Base-by-base conservation (phyloP, 2,329 filamentous ascomycete species). In the Neocatenulostroma microsporum region DNA sequence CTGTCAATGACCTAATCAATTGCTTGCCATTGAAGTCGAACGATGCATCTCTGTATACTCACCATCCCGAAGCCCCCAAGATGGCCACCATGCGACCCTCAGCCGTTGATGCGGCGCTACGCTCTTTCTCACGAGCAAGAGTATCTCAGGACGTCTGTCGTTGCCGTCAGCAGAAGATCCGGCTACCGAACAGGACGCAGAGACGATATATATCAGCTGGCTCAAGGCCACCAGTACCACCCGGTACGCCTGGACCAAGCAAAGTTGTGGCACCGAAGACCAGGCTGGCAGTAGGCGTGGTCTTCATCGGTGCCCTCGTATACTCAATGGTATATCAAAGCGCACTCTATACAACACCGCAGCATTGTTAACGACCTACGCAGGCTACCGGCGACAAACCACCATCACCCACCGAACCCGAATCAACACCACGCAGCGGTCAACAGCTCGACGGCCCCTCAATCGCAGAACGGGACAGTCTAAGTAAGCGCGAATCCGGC, bases 401-500 rank as follows among this genome's bases (percentile, higher is more conserved):
- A 28, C 35, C 38, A n/a, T 11, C 30, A 11, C n/a, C 75, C 27
- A 5, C 33, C 3, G 23, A 41, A 12, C 15, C 26, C 14, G 18
- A 25, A 6, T n/a, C 23, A n/a, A 8, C 24, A 4, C 25, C 34
- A 4, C 34, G 34, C 13, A 34, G 42, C 12, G 48, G 45, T 3
- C 49, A 62, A 39, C 55, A 67, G 48, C 55, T 63, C 54, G 82
- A 88, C 51, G 56, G 66, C 30, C 72, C 83, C 20, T 75, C 82
- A 26, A 84, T 95, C 49, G 87, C 86, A 52, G 84, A 94, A 57
- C 78, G 84, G 53, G 91, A 96, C 62, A 78, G 76, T 46, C 72
- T 86, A 44, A 74, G 77, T 49, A 94, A 91, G 64, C 80, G 82
- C 44, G 83, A 91, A 60, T 74, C 77, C 39, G 77, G 78, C 46